Evolutionary conservation across 176 grass and related monocot species (phyloP), one percentile per base, ranked within the genome.

Genomic region (Triticum timopheevii): DNA sequence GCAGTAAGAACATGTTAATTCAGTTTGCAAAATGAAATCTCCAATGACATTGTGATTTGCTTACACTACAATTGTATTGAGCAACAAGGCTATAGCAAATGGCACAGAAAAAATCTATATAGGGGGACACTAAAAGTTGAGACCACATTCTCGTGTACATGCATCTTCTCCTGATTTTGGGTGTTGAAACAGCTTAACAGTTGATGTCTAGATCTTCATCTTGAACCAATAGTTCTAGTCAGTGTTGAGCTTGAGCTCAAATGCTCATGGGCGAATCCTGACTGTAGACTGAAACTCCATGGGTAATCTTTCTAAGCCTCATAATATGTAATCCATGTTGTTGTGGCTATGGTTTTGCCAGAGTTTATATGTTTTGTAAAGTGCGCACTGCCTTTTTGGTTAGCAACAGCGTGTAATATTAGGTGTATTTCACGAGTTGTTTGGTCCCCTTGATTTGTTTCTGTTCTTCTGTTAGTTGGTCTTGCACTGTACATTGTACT

Each of bases 211-310:
- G 33, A 31, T 73, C 35, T 31, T 45, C 58, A n/a, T 72, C 25
- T 83, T 83, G 49, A 45, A 31, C 36, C 49, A 82, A 52, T 71
- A 54, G 11, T 69, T 71, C 22, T 58, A 83, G 28, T 4, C 65
- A 45, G 5, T 31, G 47, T 31, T 28, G 33, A 69, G 69, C 15
- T 69, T 59, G 34, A 56, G 58, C 33, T 40, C 9, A 16, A 78
- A 28, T 69, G 35, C 9, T 62, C 20, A 11, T 62, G 10, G 11
- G n/a, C 4, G 23, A 63, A 63, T 24, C 23, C 10, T 3, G 4
- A 63, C 4, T 11, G 23, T 24, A 27, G 61, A 63, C n/a, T 63
- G 61, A 63, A 63, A 63, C 23, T 84, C 62, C 6, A 28, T 7
- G 16, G 24, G 20, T 79, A 50, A 56, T 24, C 10, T 74, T 63